These are phyloP conservation scores for Trapa incisa DNA, from an alignment of 345 rosid genomes.

Conservation along the genomic window DNA sequence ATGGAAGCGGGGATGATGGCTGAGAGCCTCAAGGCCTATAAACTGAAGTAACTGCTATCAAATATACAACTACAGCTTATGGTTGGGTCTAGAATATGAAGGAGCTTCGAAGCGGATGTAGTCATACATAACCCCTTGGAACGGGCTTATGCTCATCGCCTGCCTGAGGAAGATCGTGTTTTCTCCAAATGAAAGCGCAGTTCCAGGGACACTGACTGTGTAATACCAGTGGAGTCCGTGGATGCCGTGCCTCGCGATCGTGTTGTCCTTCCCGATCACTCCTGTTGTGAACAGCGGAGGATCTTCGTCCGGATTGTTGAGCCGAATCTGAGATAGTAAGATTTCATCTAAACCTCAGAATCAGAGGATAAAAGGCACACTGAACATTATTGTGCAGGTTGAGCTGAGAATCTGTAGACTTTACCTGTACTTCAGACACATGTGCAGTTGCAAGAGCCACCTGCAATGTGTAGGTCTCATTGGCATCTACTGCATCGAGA, in stretches of 20 bases:
- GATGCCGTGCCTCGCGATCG: constrained; percentile 77
- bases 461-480: constrained; percentile 26
- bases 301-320: constrained; percentile 28
- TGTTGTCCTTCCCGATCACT: constrained; percentile 55
- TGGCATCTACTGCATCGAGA: constrained; percentile 18
- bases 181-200: constrained; percentile 30
- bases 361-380: too few relatives aligned
- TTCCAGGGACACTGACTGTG: constrained; percentile 32
- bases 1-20: not conserved
- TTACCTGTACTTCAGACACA: constrained; percentile 42
- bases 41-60: too few relatives aligned
- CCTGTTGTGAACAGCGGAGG: constrained; percentile 53
- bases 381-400: too few relatives aligned
- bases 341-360: too few relatives aligned
- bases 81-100: constrained; percentile 12
- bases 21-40: not conserved
- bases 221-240: constrained; percentile 62
- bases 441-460: constrained; percentile 53
- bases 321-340: constrained; percentile 29
- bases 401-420: not conserved
- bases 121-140: constrained; percentile 82
- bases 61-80: not conserved
- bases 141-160: constrained; percentile 30
- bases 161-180: constrained; percentile 61
- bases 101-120: constrained; percentile 64